Conservation (phyloP, 2,329 filamentous ascomycete genomes). For the Botrytis tulipae region DNA sequence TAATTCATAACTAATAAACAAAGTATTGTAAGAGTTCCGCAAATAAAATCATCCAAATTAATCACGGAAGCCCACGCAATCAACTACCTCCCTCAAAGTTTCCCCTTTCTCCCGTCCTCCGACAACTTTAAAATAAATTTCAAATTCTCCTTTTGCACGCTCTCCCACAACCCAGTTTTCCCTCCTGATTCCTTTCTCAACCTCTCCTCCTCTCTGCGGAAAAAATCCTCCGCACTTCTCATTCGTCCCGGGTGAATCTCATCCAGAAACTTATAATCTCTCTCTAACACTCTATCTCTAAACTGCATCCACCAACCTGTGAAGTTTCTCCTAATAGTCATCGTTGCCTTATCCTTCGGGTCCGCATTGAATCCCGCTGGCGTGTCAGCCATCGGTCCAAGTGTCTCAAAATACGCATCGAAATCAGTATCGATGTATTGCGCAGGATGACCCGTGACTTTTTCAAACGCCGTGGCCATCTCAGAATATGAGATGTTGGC, state of each 20-base stretch:
- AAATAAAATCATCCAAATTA: background rate
- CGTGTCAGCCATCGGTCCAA: slow-evolving; percentile 26
- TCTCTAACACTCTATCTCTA: slow-evolving; percentile 43
- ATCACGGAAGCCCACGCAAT: background rate
- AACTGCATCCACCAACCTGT: slow-evolving; percentile 51
- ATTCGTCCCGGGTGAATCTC: slow-evolving; percentile 52
- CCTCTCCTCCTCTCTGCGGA: slow-evolving; percentile 44
- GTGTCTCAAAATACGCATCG: slow-evolving; percentile 39
- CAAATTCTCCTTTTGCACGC: slow-evolving; percentile 33
- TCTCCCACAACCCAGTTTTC: slow-evolving; percentile 40
- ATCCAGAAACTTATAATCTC: slow-evolving; percentile 51
- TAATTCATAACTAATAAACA: no score
- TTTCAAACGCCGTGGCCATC: slow-evolving; percentile 44
- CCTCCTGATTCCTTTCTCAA: slow-evolving; percentile 23
- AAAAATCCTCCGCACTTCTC: slow-evolving; percentile 49
- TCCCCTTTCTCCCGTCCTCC: slow-evolving; percentile 34
- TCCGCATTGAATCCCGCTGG: slow-evolving; percentile 41
- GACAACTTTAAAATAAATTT: slow-evolving; percentile 35
- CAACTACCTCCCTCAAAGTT: slow-evolving; percentile 16
- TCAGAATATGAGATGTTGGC: slow-evolving; percentile 44
- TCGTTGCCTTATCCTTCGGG: slow-evolving; percentile 39
- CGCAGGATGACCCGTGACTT: slow-evolving; percentile 45
- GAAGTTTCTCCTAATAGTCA: slow-evolving; percentile 49
- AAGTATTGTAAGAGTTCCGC: background rate
- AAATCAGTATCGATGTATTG: slow-evolving; percentile 42